These are phyloP conservation scores for Eucalyptus curtisii DNA, from an alignment of 345 rosid species.

Conservation along the genomic window DNA sequence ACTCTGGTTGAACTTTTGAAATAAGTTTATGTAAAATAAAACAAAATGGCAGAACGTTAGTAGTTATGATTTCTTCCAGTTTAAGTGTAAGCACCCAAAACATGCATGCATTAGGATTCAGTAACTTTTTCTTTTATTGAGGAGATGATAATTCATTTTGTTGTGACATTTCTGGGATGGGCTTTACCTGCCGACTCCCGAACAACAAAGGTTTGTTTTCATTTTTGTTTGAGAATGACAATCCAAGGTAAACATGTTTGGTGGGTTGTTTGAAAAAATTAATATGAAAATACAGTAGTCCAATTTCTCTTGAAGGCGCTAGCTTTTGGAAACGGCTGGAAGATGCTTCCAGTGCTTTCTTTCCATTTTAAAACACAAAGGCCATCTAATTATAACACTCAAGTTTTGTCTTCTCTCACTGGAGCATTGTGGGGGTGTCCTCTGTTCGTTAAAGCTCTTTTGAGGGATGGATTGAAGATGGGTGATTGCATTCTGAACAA, in stretches of 20 bases:
- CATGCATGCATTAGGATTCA: neutral
- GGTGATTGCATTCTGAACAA: neutral
- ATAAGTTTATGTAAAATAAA: neutral
- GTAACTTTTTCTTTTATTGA: neutral
- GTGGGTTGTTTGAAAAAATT: neutral
- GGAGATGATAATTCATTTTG: neutral
- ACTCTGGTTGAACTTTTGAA: neutral
- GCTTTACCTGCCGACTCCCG: neutral
- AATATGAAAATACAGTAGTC: neutral
- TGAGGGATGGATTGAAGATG: neutral
- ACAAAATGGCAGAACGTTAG: neutral
- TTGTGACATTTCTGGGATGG: neutral
- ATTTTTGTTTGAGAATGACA: neutral
- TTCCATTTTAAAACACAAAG: neutral
- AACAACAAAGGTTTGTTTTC: neutral
- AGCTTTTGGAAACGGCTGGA: neutral
- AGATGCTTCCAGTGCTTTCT: neutral
- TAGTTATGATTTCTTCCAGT: neutral
- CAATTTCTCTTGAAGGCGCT: neutral
- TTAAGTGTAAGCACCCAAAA: neutral
- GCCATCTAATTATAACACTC: neutral
- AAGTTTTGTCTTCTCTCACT: neutral
- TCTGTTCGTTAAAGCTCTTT: neutral
- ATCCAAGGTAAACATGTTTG: neutral
- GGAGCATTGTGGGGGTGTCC: neutral